Evolutionary conservation across 1,139 yeast species (phyloP), one percentile per base, ranked within the genome.

Genomic region (Pichia norvegensis): DNA sequence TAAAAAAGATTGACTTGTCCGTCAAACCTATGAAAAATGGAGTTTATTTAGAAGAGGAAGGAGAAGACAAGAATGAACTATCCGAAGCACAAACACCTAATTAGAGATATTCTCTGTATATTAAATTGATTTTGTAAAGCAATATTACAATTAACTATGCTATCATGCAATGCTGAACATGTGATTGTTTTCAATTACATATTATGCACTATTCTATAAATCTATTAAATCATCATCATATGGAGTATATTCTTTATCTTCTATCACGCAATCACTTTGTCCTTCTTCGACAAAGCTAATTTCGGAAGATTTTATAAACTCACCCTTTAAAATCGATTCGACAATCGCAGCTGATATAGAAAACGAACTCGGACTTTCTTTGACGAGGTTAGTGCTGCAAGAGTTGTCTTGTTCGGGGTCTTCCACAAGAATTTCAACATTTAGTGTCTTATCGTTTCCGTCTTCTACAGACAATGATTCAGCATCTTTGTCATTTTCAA

Each of bases 1-100:
- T 84, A 54, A 62, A 66, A 46, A 65, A 65, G 50, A 55, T 73
- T n/a, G 70, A 73, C 54, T 45, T 62, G 23, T 53, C 63, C 6
- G 57, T 61, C 35, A 55, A 52, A 29, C 55, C 61, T 8, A 44
- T 33, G 16, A 36, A 41, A 20, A 38, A 27, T 2, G 23, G 37
- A 11, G 20, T 16, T 4, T 35, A 6, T 20, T 8, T 35, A 9
- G 37, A 35, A 8, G 23, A 20, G 8, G 16, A 17, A n/a, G 20
- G 7, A 19, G 16, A 17, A 10, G 8, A 4, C 9, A 11, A 35
- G 9, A 20, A 20, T 35, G 37, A 35, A 3, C 13, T 11, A 4
- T 13, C 25, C 20, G 23, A 35, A 4, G 35, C n/a, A 11, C 10
- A 31, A 31, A 17, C 19, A 31, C 10, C 9, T 17, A 11, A 31